Evolutionary conservation across 352 stramenopile species (phyloP).

Genomic region (Globisporangium irregulare): DNA sequence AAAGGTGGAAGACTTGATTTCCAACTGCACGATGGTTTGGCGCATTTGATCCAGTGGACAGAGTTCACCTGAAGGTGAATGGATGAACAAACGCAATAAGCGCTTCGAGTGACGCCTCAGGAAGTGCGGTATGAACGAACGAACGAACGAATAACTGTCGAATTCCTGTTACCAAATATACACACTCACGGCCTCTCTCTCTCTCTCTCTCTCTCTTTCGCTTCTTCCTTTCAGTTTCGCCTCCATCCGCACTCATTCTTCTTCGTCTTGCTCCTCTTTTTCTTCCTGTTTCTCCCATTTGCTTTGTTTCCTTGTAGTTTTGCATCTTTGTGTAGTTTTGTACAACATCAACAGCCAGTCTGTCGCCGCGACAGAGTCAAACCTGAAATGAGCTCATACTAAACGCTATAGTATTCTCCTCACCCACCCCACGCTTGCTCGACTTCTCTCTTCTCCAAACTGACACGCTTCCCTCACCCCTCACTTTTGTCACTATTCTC

Average conservation of each 20-base stretch:
- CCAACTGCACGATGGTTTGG: too few relatives aligned
- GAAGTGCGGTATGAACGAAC: not conserved
- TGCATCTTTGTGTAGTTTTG: not conserved
- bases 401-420: not conserved
- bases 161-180: slow-evolving; percentile 4
- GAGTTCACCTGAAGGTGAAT: not conserved
- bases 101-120: not conserved
- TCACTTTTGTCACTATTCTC: not conserved
- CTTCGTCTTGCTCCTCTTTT: not conserved
- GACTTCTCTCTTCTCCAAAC: not conserved
- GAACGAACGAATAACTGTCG: not conserved
- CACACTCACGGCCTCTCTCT: not conserved
- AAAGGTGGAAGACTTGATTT: too few relatives aligned
- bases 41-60: too few relatives aligned
- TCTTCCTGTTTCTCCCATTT: not conserved
- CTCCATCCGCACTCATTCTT: not conserved
- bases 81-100: not conserved
- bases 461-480: not conserved
- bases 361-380: not conserved
- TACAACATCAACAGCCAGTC: slow-evolving; percentile 10
- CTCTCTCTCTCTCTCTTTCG: not conserved
- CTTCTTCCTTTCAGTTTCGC: not conserved
- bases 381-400: not conserved
- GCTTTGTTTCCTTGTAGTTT: not conserved
- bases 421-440: not conserved